A percentile compares a stretch with the other conserved stretches of the same genome.
Conservation (phyloP, 2,329 filamentous ascomycete genomes). For the Ophidiomyces ophidiicola region DNA sequence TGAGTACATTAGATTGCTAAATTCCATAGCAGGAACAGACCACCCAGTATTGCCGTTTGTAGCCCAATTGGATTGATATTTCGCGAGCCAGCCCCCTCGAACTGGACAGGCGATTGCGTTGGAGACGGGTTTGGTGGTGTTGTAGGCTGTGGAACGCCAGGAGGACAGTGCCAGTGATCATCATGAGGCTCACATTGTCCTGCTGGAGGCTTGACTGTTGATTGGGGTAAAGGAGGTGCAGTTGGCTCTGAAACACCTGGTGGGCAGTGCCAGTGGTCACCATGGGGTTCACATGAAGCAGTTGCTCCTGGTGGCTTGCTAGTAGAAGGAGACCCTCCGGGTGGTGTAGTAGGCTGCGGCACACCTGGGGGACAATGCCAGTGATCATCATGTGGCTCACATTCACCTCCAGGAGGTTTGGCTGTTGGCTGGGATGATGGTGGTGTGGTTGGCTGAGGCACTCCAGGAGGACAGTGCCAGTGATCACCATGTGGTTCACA, state of each 20-base stretch:
- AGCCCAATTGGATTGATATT: not conserved
- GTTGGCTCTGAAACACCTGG: not conserved
- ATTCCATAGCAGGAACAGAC: no score
- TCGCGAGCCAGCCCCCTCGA: not conserved
- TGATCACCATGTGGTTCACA: constrained; percentile 7
- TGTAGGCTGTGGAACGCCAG: constrained; percentile 4
- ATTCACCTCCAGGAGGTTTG: not conserved
- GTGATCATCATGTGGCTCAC: not conserved
- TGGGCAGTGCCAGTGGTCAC: constrained; percentile 1
- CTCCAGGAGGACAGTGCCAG: constrained; percentile 7
- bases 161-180: constrained; percentile 8
- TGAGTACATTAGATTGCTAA: no score
- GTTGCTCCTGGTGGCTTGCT: not conserved
- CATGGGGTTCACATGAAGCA: not conserved
- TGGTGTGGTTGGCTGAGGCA: not conserved
- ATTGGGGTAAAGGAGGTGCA: not conserved
- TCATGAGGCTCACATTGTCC: constrained; percentile 2
- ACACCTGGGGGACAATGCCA: not conserved
- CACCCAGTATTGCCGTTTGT: constrained; percentile 1
- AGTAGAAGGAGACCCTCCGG: not conserved
- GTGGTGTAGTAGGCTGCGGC: not conserved
- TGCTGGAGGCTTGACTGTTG: not conserved
- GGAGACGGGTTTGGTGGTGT: not conserved
- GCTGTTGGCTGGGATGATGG: not conserved
- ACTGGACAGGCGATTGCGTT: not conserved